Base-by-base conservation (phyloP, 495 filamentous ascomycete species). In the Podospora appendiculata region DNA sequence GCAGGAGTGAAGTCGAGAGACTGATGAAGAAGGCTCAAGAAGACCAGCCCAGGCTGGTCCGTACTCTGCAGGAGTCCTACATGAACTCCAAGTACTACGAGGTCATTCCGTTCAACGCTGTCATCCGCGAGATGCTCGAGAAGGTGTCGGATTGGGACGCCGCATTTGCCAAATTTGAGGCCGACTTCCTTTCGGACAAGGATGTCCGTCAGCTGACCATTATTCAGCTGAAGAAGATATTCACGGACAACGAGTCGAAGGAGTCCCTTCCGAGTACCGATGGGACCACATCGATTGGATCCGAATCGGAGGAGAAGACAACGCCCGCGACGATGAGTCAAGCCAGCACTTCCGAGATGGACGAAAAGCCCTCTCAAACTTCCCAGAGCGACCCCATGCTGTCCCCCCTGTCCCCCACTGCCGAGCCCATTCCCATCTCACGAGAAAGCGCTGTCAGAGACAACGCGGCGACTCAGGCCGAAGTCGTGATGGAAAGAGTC, bases 151-250 rank as follows among this genome's bases (percentile, higher is more conserved):
- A 90, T 58, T 99, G 94, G 94, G 94, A 99, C 59, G 82, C 80
- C 18, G 80, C 79, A 4, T 99, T 99, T 66, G 80, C 82, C 35
- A 84, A 88, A 34, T 96, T 99, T 53, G 94, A 99, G 61, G 82
- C 82, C 47, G 88, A 91, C 56, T 99, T 93, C 68, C 90, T 99
- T 62, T 96, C 91, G 0, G 94, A 99, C 60, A 97, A 96, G 59
- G 94, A 99, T 70, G 96, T 99, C 54, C 81, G 90, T 53, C 81
- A 91, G 56, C 72, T 99, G 46, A 92, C 94, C 41, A 86, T 90
- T 19, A 76, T 95, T 35, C 94, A 99, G 58, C 75, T 99, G 46
- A 93, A 86, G 68, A 96, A 93, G 63, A 87, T 99, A 49, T 99
- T 97, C 65, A 79, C 94, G 14, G 92, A 98, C 48, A 87, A 92